Percentiles rank a stretch among this genome's conserved stretches.
phyloP scores from a whole-genome alignment of 805 yeast genomes.

The Schwanniomyces sp. region DNA sequence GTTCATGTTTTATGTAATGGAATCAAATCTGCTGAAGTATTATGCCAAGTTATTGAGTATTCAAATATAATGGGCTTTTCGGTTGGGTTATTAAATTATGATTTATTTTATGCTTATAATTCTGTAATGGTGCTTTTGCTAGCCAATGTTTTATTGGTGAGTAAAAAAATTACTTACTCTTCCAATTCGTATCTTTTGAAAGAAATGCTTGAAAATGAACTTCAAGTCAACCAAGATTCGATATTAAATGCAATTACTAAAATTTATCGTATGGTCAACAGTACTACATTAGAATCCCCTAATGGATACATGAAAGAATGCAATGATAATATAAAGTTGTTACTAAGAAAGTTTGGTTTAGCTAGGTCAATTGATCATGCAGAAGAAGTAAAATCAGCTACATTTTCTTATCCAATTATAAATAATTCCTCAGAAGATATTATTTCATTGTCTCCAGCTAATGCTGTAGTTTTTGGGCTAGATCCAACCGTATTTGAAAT shows the following conservation, averaged over 20 bases:
- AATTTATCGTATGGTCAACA: neutral
- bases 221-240: neutral
- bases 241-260: neutral
- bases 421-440: neutral
- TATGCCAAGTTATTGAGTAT: constrained; percentile 36
- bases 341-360: neutral
- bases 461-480: neutral
- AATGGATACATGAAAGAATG: constrained; percentile 1
- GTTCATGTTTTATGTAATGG: constrained; percentile 11
- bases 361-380: neutral
- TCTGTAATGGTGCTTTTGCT: constrained; percentile 42
- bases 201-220: neutral
- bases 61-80: constrained; percentile 36
- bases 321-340: neutral
- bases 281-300: neutral
- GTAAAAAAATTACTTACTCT: neutral
- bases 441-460: neutral
- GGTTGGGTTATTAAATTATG: constrained; percentile 46
- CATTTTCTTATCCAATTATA: neutral
- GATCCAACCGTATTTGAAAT: neutral
- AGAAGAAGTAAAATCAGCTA: neutral
- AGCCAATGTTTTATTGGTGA: constrained; percentile 33
- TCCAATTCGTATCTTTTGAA: neutral
- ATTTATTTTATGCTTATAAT: constrained; percentile 44
- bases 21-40: constrained; percentile 37